Conservation (phyloP, 257 asterid genomes). For the Solanum pennellii region DNA sequence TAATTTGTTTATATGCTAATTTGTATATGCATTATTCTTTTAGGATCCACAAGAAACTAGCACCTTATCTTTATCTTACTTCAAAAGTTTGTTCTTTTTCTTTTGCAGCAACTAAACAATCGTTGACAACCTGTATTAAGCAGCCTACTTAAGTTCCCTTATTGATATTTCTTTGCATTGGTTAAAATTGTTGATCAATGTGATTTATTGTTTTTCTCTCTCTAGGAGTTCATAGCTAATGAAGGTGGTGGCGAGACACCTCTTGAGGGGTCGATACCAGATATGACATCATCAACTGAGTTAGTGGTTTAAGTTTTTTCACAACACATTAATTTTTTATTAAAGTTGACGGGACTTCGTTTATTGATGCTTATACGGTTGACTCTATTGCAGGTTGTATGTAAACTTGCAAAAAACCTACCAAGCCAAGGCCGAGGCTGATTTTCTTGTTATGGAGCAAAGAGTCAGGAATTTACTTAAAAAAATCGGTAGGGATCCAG, state of each 20-base stretch:
- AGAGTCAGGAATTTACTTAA: slow-evolving; percentile 44
- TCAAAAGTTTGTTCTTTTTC: background rate
- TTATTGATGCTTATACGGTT: background rate
- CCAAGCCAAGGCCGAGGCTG: slow-evolving; percentile 97
- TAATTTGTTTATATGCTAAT: background rate
- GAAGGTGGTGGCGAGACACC: slow-evolving; percentile 98
- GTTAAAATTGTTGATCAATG: background rate
- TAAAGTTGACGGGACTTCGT: background rate
- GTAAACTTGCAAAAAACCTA: slow-evolving; percentile 73
- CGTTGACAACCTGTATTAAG: background rate
- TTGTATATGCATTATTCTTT: background rate
- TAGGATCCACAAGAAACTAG: background rate
- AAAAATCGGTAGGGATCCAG: slow-evolving; percentile 82
- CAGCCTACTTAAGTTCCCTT: background rate
- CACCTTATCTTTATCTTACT: background rate
- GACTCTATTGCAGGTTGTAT: slow-evolving; percentile 49
- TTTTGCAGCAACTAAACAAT: background rate
- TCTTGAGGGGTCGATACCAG: slow-evolving; percentile 95
- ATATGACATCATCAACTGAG: slow-evolving; percentile 99
- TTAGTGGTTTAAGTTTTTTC: slow-evolving; percentile 27
- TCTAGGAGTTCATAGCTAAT: slow-evolving; percentile 66
- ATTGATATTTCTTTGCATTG: background rate
- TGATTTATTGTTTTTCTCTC: background rate
- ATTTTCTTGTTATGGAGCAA: slow-evolving; percentile 68
- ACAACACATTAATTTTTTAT: background rate